Evolutionary conservation across 768 basidiomycete species (phyloP), one percentile per base, ranked within the genome.

Genomic region (Harrya chromipes): DNA sequence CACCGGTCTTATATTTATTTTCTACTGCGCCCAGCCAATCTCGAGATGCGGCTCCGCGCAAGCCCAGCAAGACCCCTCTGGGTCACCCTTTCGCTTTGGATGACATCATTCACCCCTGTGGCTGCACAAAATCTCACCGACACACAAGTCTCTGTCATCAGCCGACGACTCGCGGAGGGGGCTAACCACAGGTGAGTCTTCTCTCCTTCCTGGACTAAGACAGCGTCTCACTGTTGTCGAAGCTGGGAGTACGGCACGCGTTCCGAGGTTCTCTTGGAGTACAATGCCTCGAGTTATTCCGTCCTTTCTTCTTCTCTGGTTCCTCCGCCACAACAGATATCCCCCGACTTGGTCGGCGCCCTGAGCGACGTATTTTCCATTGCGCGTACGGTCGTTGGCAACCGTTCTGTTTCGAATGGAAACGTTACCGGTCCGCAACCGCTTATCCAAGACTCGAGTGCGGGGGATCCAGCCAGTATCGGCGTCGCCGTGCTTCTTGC

Each of bases 391-490:
- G 70, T 81, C 19, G 79, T 89, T n/a, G 54, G 66, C 4, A 71
- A 73, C 46, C 79, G 80, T 29, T 59, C 75, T 11, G 36, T 46
- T 6, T 69, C 75, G 6, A 80, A 74, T 57, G 72, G 66, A 26
- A 68, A 73, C 26, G 57, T 70, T 13, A 63, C 67, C 3, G 79
- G 77, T 14, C 80, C 84, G 2, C 81, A 82, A 56, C 79, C 85
- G 1, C 70, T 92, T 16, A 57, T 68, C 4, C 75, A 78, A 37
- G 80, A 83, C 26, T 73, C 76, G 35, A 83, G 85, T 14, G 87
- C 83, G 0, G 83, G 74, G 0, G 93, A 95, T 60, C 91, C 92
- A 0, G 81, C 90, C 0, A 84, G 82, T 40, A 76, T 87, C n/a
- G 90, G 88, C 2, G 75, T 86, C 27, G 76, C 84, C 0, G 81